Evolutionary conservation across 768 basidiomycete genomes (phyloP).

Genomic region (Dendrothele bispora): DNA sequence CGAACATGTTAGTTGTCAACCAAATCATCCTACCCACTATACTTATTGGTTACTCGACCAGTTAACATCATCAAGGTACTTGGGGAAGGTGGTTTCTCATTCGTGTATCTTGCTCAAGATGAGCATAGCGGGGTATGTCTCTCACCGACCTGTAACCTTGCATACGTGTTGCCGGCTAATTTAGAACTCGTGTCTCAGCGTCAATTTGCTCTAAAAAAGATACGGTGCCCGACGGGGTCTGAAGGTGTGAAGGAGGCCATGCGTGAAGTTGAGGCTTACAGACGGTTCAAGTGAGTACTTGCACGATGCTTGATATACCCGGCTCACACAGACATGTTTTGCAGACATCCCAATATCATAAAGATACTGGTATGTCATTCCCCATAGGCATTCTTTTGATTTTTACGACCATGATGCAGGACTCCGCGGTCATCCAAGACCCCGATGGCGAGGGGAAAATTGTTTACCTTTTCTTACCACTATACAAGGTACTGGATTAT

Average conservation of each 20-base stretch:
- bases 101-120: constrained; percentile 87
- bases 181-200: constrained; percentile 42
- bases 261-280: constrained; percentile 90
- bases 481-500: constrained; percentile 69
- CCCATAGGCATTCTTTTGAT: constrained; percentile 12
- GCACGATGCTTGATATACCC: neutral
- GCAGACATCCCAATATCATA: constrained; percentile 94
- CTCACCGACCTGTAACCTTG: neutral
- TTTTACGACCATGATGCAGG: no score
- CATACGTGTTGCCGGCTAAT: constrained; percentile 4
- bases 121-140: constrained; percentile 75
- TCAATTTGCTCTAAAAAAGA: constrained; percentile 96
- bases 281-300: constrained; percentile 81
- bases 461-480: constrained; percentile 93
- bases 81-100: constrained; percentile 95
- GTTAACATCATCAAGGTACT: constrained; percentile 90
- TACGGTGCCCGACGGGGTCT: constrained; percentile 85
- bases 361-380: constrained; percentile 68
- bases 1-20: constrained; percentile 70
- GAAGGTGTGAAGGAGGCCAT: constrained; percentile 89
- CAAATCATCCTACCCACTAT: neutral
- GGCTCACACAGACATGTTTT: constrained; percentile 1
- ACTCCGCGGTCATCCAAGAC: constrained; percentile 94
- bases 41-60: constrained; percentile 23
- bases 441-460: constrained; percentile 92